These are phyloP conservation scores for Candida nonsorbophila DNA, from an alignment of 805 yeast genomes.

Conservation along the genomic window DNA sequence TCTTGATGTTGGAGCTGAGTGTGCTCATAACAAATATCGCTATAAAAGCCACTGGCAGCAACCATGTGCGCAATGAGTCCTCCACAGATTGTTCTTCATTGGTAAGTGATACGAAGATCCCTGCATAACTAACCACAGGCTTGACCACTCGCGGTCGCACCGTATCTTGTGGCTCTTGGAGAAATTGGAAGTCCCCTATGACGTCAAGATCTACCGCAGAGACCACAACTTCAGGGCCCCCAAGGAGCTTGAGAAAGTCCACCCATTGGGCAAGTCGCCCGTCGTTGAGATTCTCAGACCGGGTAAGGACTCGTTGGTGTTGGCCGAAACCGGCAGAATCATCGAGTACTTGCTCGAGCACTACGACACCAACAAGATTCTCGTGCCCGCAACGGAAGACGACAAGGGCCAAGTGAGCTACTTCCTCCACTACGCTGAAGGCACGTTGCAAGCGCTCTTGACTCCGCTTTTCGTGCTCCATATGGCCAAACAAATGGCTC, in stretches of 20 bases:
- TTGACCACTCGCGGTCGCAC: conserved; percentile 29
- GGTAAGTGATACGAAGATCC: too few species aligned
- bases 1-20: too few species aligned
- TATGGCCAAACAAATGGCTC: conserved; percentile 21
- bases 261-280: conserved; percentile 35
- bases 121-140: too few species aligned
- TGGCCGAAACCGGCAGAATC: conserved; percentile 62
- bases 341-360: conserved; percentile 45
- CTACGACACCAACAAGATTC: conserved; percentile 39
- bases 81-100: too few species aligned
- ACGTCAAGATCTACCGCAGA: conserved; percentile 24
- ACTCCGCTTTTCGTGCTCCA: conserved; percentile 24
- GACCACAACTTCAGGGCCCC: conserved; percentile 26
- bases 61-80: too few species aligned
- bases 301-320: conserved; percentile 12
- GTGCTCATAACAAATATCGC: too few species aligned
- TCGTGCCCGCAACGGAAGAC: conserved; percentile 32
- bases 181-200: conserved; percentile 26
- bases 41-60: too few species aligned
- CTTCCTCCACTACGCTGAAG: conserved; percentile 57
- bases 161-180: conserved; percentile 36
- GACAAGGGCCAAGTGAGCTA: conserved; percentile 44
- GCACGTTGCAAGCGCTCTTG: conserved; percentile 49
- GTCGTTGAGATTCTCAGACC: conserved; percentile 22
- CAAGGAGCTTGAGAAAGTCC: conserved; percentile 20